phyloP scores from a whole-genome alignment of 176 grass and related monocot genomes.

The Carex parvula region DNA sequence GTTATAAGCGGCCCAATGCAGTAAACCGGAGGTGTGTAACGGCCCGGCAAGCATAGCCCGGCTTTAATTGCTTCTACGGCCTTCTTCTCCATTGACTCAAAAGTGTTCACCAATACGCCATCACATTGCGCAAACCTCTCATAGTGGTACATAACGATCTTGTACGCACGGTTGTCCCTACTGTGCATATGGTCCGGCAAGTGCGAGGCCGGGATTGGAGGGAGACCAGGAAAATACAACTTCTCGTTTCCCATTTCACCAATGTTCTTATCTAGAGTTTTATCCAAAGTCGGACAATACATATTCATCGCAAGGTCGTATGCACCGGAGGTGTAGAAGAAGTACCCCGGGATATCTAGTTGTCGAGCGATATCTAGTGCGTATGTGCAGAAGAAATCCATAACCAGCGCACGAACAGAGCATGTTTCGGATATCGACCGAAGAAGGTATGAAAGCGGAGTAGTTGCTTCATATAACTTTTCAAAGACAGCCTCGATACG shows the following conservation, averaged over 20 bases:
- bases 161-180: background rate
- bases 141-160: background rate
- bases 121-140: background rate
- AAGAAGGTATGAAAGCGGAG: slow-evolving; percentile 29
- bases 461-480: slow-evolving; percentile 19
- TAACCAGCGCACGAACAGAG: slow-evolving; percentile 33
- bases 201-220: slow-evolving; percentile 38
- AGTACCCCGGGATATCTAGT: slow-evolving; percentile 29
- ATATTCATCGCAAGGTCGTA: slow-evolving; percentile 36
- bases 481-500: background rate
- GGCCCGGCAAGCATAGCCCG: slow-evolving; percentile 30
- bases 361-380: slow-evolving; percentile 37
- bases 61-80: slow-evolving; percentile 35
- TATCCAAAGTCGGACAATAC: slow-evolving; percentile 24
- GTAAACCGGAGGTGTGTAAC: slow-evolving; percentile 45
- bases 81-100: slow-evolving; percentile 35
- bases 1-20: slow-evolving; percentile 44
- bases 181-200: slow-evolving; percentile 20
- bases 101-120: slow-evolving; percentile 55
- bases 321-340: slow-evolving; percentile 37
- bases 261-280: background rate
- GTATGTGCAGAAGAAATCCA: slow-evolving; percentile 41
- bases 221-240: slow-evolving; percentile 42
- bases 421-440: slow-evolving; percentile 16
- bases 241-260: slow-evolving; percentile 30